These are phyloP conservation scores for Suillus alpinus DNA, from an alignment of 768 basidiomycete genomes.

Conservation along the genomic window DNA sequence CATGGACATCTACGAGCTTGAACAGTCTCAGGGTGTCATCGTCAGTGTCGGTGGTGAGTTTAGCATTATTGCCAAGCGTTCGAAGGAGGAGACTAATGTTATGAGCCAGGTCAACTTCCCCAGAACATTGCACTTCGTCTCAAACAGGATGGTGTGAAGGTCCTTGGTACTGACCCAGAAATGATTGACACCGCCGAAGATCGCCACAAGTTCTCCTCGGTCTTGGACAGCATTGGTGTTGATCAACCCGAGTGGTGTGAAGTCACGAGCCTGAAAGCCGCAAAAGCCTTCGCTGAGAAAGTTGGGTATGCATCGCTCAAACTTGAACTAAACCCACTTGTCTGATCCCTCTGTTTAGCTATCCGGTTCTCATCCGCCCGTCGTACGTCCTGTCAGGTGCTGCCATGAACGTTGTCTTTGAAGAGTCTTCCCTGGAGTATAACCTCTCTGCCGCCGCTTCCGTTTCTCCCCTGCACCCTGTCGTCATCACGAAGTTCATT, in stretches of 20 bases:
- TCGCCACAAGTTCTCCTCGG: conserved; percentile 97
- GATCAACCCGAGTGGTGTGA: conserved; percentile 98
- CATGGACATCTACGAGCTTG: conserved; percentile 99
- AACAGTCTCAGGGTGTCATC: conserved; percentile 88
- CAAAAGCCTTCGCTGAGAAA: conserved; percentile 85
- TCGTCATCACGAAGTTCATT: conserved; percentile 99
- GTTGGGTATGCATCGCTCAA: conserved; percentile 52
- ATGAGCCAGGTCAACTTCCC: conserved; percentile 78
- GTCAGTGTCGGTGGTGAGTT: conserved; percentile 91
- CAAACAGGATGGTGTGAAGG: conserved; percentile 86
- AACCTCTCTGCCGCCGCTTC: conserved; percentile 95
- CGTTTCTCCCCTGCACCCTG: conserved; percentile 95
- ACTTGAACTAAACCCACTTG: conserved; percentile 19
- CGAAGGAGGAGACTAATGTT: not conserved
- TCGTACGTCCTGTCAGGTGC: conserved; percentile 98
- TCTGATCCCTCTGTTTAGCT: conserved; percentile 43
- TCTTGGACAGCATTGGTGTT: conserved; percentile 91
- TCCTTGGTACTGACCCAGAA: conserved; percentile 92
- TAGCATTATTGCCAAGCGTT: conserved; percentile 3
- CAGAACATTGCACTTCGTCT: conserved; percentile 98
- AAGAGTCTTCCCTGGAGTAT: conserved; percentile 85
- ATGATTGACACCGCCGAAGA: conserved; percentile 98
- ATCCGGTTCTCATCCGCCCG: conserved; percentile 96
- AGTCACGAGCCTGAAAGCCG: conserved; percentile 82
- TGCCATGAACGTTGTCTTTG: conserved; percentile 98